These are phyloP conservation scores for Gymnopilus junonius DNA, from an alignment of 768 basidiomycete species.

Conservation along the genomic window DNA sequence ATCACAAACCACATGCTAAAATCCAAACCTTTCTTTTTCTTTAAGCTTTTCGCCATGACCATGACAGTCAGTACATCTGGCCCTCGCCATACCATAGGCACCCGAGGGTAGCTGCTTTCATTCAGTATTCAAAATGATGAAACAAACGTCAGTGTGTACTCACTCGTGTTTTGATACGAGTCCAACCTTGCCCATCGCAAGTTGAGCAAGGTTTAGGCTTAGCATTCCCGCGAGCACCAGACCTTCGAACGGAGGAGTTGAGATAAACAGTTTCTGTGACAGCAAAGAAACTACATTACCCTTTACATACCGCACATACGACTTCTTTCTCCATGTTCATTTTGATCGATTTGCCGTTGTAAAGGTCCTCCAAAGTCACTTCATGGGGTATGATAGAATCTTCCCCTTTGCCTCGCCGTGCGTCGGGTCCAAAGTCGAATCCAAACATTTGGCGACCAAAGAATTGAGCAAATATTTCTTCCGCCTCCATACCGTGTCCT, in stretches of 20 bases:
- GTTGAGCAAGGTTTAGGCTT: constrained; percentile 81
- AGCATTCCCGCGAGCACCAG: constrained; percentile 82
- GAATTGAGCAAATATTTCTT: constrained; percentile 78
- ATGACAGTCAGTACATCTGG: constrained; percentile 69
- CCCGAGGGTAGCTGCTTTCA: constrained; percentile 22
- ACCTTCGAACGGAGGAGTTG: constrained; percentile 43
- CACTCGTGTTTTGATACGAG: constrained; percentile 59
- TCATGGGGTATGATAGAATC: constrained; percentile 81
- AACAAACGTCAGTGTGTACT: neutral
- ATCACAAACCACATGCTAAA: neutral
- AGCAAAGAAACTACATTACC: constrained; percentile 47
- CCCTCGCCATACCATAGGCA: constrained; percentile 48
- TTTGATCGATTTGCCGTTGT: constrained; percentile 87
- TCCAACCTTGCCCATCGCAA: constrained; percentile 88
- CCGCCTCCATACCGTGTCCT: constrained; percentile 55
- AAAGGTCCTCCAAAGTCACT: constrained; percentile 91
- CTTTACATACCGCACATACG: constrained; percentile 79
- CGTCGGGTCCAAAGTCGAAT: constrained; percentile 69
- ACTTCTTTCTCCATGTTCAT: constrained; percentile 89
- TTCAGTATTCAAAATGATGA: constrained; percentile 3
- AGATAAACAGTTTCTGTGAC: neutral
- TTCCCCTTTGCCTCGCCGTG: constrained; percentile 61
- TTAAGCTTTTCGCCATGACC: constrained; percentile 73
- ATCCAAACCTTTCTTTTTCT: constrained; percentile 81
- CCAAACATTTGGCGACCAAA: constrained; percentile 58